A percentile compares a stretch with the other conserved stretches of the same genome.
Conservation (phyloP, 192 early-diverging fungal species). For the Backusella luteola region DNA sequence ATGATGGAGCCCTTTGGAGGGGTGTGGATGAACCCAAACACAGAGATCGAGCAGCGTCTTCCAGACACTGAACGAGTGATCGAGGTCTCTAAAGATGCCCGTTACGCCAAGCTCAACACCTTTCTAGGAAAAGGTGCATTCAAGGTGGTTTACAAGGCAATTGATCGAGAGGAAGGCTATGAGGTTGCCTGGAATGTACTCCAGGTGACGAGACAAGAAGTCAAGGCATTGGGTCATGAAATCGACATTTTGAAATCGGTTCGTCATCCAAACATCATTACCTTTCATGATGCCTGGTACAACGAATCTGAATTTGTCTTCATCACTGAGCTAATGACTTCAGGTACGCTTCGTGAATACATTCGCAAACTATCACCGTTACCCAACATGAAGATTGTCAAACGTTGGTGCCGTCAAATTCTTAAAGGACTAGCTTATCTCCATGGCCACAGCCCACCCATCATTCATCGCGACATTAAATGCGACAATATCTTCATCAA, state of each 20-base stretch:
- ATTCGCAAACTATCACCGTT: constrained; percentile 64
- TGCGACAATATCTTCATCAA: constrained; percentile 57
- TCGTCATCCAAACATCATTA: constrained; percentile 81
- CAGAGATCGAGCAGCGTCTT: constrained; percentile 46
- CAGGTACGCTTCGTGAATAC: constrained; percentile 79
- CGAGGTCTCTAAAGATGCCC: constrained; percentile 49
- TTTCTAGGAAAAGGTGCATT: constrained; percentile 81
- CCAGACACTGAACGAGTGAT: constrained; percentile 54
- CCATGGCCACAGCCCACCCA: constrained; percentile 74
- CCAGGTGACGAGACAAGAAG: constrained; percentile 72
- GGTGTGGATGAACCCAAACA: constrained; percentile 21
- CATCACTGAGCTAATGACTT: constrained; percentile 85
- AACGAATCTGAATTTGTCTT: constrained; percentile 74
- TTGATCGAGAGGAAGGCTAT: constrained; percentile 85
- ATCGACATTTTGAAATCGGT: constrained; percentile 79
- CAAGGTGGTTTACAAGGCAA: constrained; percentile 85
- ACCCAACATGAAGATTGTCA: constrained; percentile 75
- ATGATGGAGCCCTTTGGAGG: constrained; percentile 25
- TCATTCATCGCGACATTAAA: constrained; percentile 82
- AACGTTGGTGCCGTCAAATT: constrained; percentile 80
- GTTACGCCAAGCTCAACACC: constrained; percentile 56
- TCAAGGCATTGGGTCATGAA: constrained; percentile 68
- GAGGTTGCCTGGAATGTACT: constrained; percentile 92
- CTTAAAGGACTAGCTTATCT: constrained; percentile 75
- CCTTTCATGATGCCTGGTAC: constrained; percentile 77